phyloP scores from a whole-genome alignment of 2,329 filamentous ascomycete species.

The Chrysoporthe austroafricana region DNA sequence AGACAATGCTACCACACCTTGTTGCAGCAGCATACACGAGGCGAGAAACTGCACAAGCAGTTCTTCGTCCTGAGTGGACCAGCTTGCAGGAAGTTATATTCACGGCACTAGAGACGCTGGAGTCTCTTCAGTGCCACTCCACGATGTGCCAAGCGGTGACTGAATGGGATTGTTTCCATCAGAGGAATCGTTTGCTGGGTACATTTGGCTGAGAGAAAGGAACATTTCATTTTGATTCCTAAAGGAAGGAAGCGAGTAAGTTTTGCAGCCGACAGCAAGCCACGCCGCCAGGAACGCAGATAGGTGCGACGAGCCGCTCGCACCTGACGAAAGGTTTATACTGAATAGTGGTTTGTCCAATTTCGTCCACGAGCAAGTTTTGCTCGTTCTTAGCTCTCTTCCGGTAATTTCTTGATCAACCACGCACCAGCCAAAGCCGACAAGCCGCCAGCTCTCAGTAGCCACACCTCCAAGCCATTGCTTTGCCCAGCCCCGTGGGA shows the following conservation, averaged over 20 bases:
- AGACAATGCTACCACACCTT: not conserved
- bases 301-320: not conserved
- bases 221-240: not conserved
- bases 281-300: not conserved
- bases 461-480: no score
- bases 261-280: not conserved
- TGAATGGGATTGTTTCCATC: not conserved
- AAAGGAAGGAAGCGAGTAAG: not conserved
- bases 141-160: not conserved
- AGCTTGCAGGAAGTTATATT: not conserved
- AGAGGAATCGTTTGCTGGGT: not conserved
- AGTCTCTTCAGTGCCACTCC: not conserved
- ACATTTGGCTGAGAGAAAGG: not conserved
- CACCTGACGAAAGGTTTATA: not conserved
- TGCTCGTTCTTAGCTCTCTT: no score
- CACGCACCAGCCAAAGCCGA: no score
- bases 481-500: no score
- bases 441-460: no score
- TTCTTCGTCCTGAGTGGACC: not conserved
- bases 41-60: not conserved
- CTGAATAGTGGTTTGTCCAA: no score
- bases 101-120: not conserved
- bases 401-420: no score
- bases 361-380: no score
- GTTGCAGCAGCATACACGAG: not conserved